Evolutionary conservation across 2,329 filamentous ascomycete species (phyloP).

Genomic region (Ascochyta clinopodiicola): DNA sequence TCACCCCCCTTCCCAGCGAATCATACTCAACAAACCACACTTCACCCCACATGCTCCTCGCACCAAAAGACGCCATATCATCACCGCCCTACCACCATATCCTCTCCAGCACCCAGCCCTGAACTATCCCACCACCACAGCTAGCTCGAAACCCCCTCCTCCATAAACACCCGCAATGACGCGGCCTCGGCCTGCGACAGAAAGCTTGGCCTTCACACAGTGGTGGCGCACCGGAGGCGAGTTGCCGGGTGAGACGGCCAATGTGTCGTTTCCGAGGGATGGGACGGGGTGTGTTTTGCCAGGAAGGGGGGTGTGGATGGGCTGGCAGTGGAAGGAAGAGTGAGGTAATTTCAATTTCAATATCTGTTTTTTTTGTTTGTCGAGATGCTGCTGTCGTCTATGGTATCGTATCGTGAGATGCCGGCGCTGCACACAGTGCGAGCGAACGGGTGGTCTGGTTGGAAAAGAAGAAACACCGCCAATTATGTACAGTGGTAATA

Average conservation of each 20-base stretch:
- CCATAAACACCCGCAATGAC: neutral
- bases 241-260: neutral
- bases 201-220: constrained; percentile 6
- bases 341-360: neutral
- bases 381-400: neutral
- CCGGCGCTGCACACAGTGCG: constrained; percentile 8
- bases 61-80: too few relatives aligned
- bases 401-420: constrained; percentile 8
- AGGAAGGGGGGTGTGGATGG: neutral
- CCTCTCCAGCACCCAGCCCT: too few relatives aligned
- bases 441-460: neutral
- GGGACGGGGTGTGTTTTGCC: neutral
- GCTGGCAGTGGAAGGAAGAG: neutral
- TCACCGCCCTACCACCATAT: too few relatives aligned
- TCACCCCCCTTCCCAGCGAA: too few relatives aligned
- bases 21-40: too few relatives aligned
- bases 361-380: neutral
- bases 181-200: constrained; percentile 5
- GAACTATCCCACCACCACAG: too few relatives aligned
- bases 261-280: neutral
- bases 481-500: constrained; percentile 16
- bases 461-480: neutral
- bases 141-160: too few relatives aligned
- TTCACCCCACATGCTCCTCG: too few relatives aligned
- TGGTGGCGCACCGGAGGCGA: constrained; percentile 2